phyloP scores from a whole-genome alignment of 345 rosid genomes.

The Kernera saxatilis region DNA sequence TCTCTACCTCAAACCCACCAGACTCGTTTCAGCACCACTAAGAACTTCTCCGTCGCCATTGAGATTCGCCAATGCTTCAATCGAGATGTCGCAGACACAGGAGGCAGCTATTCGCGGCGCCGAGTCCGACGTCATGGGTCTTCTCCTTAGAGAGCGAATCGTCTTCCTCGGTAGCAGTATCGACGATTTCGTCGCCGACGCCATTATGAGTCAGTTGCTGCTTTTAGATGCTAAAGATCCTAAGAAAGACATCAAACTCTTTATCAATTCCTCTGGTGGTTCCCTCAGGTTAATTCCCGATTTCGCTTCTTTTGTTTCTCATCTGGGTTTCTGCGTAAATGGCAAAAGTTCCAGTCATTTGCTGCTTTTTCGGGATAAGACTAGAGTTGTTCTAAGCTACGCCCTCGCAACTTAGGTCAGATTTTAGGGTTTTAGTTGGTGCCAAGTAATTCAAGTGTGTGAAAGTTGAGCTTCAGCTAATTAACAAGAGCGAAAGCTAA shows the following conservation, averaged over 20 bases:
- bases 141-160: constrained; percentile 75
- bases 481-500: no score
- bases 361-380: neutral
- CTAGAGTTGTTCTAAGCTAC: neutral
- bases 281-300: constrained; percentile 59
- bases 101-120: constrained; percentile 66
- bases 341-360: neutral
- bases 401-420: neutral
- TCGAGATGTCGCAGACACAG: constrained; percentile 47
- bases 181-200: constrained; percentile 87
- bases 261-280: constrained; percentile 81
- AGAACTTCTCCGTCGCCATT: constrained; percentile 23
- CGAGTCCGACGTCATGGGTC: constrained; percentile 80
- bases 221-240: constrained; percentile 92
- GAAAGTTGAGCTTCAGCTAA: no score
- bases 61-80: constrained; percentile 35
- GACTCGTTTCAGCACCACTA: constrained; percentile 25
- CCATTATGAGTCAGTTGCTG: constrained; percentile 74
- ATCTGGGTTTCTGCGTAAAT: constrained; percentile 8
- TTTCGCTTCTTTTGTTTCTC: neutral
- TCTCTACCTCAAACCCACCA: constrained; percentile 27
- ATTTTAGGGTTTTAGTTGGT: constrained; percentile 10
- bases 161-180: constrained; percentile 70
- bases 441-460: neutral
- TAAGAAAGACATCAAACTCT: constrained; percentile 80